These are phyloP conservation scores for Strigomonas culicis DNA, from an alignment of 208 protist genomes.

Conservation along the genomic window DNA sequence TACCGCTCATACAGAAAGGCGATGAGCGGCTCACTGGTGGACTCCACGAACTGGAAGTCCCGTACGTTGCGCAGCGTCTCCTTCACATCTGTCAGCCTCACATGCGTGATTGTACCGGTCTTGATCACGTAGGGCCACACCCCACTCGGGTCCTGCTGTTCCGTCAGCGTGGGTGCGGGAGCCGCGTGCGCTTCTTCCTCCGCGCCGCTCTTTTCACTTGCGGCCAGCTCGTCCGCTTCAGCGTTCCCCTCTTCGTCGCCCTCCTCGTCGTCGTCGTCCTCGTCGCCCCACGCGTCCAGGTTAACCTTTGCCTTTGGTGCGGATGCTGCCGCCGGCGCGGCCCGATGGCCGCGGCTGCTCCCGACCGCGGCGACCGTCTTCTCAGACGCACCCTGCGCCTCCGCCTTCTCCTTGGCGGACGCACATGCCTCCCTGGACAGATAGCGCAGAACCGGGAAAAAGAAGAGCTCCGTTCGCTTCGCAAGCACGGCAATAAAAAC, in stretches of 20 bases:
- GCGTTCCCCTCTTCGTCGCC: conserved; percentile 8
- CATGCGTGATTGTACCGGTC: conserved; percentile 39
- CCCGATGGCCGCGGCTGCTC: conserved; percentile 9
- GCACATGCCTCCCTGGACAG: background rate
- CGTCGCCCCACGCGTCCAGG: conserved; percentile 79
- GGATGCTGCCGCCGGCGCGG: background rate
- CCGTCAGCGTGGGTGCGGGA: no score
- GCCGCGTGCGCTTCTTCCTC: background rate
- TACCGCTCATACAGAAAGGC: conserved; percentile 74
- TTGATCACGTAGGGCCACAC: conserved; percentile 13
- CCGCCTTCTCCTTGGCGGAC: conserved; percentile 1
- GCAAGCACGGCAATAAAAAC: conserved; percentile 61
- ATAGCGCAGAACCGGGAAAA: conserved; percentile 48
- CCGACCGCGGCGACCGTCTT: background rate
- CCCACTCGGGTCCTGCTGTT: no score
- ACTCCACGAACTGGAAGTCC: conserved; percentile 85
- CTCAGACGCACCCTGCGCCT: background rate
- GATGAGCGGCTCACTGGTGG: conserved; percentile 67
- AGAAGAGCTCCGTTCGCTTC: conserved; percentile 62
- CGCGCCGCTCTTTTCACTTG: background rate
- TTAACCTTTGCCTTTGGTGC: background rate
- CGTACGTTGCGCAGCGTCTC: conserved; percentile 68
- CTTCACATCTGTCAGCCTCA: conserved; percentile 39
- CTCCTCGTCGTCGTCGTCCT: conserved; percentile 66
- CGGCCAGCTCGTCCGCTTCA: background rate